Evolutionary conservation across 805 yeast genomes (phyloP).

Genomic region (Barnettozyma pratensis): DNA sequence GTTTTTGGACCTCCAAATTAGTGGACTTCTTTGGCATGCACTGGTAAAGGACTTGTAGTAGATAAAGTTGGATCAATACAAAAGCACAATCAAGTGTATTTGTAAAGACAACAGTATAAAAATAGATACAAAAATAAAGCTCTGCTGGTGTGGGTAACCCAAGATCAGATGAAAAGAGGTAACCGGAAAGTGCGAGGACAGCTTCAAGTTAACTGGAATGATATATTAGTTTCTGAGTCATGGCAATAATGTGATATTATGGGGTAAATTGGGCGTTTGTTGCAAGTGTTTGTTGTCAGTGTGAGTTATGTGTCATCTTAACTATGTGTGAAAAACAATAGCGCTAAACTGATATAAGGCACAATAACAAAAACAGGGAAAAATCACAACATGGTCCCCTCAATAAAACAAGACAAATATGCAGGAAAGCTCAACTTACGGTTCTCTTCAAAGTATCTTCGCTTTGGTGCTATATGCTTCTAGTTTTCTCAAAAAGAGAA

Average conservation of each 20-base stretch:
- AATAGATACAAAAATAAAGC: neutral
- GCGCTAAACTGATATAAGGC: neutral
- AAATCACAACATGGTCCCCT: neutral
- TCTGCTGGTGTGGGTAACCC: neutral
- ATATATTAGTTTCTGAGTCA: neutral
- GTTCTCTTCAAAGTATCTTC: constrained; percentile 8
- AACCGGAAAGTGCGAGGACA: neutral
- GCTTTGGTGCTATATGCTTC: constrained; percentile 7
- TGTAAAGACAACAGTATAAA: neutral
- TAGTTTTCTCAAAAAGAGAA: neutral
- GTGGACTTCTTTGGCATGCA: constrained; percentile 3
- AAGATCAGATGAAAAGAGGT: neutral
- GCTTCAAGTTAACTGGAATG: neutral
- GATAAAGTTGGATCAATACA: neutral
- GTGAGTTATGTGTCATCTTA: constrained; percentile 1
- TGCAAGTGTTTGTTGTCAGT: neutral
- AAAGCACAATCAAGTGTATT: neutral
- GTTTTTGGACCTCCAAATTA: constrained; percentile 2
- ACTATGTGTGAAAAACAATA: neutral
- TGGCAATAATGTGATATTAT: neutral
- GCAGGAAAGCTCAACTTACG: constrained; percentile 12
- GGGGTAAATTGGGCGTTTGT: neutral
- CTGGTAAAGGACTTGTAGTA: neutral
- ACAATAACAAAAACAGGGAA: neutral
- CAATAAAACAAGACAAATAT: constrained; percentile 1